Base-by-base conservation (phyloP, 2,329 filamentous ascomycete species). In the Alternaria incomplexa region DNA sequence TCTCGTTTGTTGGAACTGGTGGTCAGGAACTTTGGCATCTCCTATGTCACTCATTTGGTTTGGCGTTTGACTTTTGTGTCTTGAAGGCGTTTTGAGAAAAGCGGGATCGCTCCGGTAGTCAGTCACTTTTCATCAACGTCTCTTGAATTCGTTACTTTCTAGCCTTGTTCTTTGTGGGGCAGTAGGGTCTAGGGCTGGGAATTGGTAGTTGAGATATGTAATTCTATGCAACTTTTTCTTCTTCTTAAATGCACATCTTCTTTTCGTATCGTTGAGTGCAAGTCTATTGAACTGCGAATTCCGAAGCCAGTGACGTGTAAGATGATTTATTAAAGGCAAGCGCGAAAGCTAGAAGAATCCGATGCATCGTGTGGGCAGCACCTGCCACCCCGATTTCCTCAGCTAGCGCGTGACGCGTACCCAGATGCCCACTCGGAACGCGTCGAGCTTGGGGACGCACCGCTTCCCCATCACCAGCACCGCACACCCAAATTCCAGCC, bases 91-190 rank as follows among this genome's bases (percentile, higher is more conserved):
- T 57, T 15, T 52, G 58, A 61, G 53, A 61, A 61, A 57, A 61
- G 58, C 30, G 36, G 53, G 25, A 51, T 57, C 58, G 45, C 53
- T 57, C 58, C 52, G 53, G 58, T 51, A 57, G 58, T 61, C 53
- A 61, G 36, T 40, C 36, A 40, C 36, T 32, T 40, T 32, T 52
- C 26, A 22, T 61, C 58, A 20, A 52, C 12, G 23, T 52, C 13
- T 11, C 25, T 20, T 20, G 8, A 5, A 40, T 30, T 52, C 48
- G 13, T 30, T 52, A 40, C 36, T 17, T 52, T 30, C 23, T 23
- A 52, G 20, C 30, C 28, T 52, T 52, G 11, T 52, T 52, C 48
- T 52, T 15, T 10, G 28, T 36, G 36, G 9, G 36, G 36, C 30
- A 52, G 13, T 40, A 52, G 48, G 48, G 20, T 52, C 23, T 23